Conservation (phyloP, 305 asterid genomes). For the Plantago coronopus region DNA sequence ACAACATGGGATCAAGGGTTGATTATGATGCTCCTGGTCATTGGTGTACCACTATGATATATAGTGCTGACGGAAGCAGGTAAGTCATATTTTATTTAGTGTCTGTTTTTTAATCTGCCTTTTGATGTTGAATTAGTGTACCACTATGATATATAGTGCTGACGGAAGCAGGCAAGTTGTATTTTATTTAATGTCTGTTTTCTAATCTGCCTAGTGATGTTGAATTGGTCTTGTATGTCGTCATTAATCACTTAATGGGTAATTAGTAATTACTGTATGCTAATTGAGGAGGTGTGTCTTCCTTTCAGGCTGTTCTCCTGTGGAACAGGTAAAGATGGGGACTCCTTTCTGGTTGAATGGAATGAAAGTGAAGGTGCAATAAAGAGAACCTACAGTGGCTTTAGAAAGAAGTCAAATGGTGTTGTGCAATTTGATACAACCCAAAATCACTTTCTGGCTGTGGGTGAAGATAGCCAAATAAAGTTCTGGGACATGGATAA, state of each 20-base stretch:
- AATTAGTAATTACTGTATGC: slow-evolving; percentile 4
- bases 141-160: slow-evolving; percentile 80
- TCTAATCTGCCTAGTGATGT: too few relatives aligned
- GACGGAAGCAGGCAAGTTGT: slow-evolving; percentile 64
- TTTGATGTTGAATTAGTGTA: slow-evolving; percentile 28
- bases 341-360: slow-evolving; percentile 80
- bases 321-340: slow-evolving; percentile 89
- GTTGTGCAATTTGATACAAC: slow-evolving; percentile 82
- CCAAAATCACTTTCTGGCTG: slow-evolving; percentile 74
- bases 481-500: slow-evolving; percentile 93
- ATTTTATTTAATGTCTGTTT: slow-evolving; percentile 7
- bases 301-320: slow-evolving; percentile 71
- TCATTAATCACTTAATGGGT: not conserved
- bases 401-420: slow-evolving; percentile 59
- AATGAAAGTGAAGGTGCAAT: slow-evolving; percentile 90
- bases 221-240: slow-evolving; percentile 1
- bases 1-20: slow-evolving; percentile 77
- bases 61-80: slow-evolving; percentile 87
- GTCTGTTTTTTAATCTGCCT: not conserved
- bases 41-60: slow-evolving; percentile 79
- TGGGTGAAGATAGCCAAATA: slow-evolving; percentile 73
- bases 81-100: slow-evolving; percentile 16
- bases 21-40: slow-evolving; percentile 91
- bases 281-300: slow-evolving; percentile 17
- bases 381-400: slow-evolving; percentile 62